Conservation (phyloP, 2,329 filamentous ascomycete genomes). For the Pseudogymnoascus verrucosus region DNA sequence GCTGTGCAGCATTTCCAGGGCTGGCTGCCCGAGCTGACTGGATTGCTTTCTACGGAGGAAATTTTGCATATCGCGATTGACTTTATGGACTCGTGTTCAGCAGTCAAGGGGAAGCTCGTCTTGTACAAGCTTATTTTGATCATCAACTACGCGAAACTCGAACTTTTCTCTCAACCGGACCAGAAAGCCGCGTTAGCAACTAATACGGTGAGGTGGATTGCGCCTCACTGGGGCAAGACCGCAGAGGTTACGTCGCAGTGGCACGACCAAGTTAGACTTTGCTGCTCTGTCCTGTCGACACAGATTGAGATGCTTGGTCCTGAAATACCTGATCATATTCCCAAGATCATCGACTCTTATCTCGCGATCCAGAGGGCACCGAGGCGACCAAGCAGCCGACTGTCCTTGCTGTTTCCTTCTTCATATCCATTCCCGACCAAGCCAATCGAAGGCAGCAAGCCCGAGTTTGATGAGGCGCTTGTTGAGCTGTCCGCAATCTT, state of each 20-base stretch:
- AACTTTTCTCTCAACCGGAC: constrained; percentile 72
- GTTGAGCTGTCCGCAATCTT: constrained; percentile 84
- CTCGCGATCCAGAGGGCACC: constrained; percentile 58
- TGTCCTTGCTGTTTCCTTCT: constrained; percentile 85
- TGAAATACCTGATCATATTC: constrained; percentile 81
- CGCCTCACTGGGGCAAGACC: constrained; percentile 81
- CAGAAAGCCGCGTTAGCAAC: constrained; percentile 65
- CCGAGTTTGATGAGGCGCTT: constrained; percentile 74
- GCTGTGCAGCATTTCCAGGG: constrained; percentile 94
- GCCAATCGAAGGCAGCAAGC: constrained; percentile 42
- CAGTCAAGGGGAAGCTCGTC: constrained; percentile 83
- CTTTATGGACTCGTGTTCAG: constrained; percentile 84
- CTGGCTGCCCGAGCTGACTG: constrained; percentile 86
- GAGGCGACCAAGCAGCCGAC: constrained; percentile 48
- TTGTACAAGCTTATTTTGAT: constrained; percentile 89
- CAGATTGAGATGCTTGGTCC: constrained; percentile 71
- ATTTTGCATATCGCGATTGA: constrained; percentile 86
- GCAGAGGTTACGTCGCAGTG: constrained; percentile 73
- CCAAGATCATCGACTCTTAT: constrained; percentile 87
- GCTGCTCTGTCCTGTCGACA: constrained; percentile 84
- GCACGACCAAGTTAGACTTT: constrained; percentile 86
- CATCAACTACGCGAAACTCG: constrained; percentile 78
- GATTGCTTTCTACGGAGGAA: constrained; percentile 70
- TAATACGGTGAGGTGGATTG: constrained; percentile 84
- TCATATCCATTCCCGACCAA: constrained; percentile 82